Base-by-base conservation (phyloP, 2,329 filamentous ascomycete species). In the Ophiosphaerella herpotricha region DNA sequence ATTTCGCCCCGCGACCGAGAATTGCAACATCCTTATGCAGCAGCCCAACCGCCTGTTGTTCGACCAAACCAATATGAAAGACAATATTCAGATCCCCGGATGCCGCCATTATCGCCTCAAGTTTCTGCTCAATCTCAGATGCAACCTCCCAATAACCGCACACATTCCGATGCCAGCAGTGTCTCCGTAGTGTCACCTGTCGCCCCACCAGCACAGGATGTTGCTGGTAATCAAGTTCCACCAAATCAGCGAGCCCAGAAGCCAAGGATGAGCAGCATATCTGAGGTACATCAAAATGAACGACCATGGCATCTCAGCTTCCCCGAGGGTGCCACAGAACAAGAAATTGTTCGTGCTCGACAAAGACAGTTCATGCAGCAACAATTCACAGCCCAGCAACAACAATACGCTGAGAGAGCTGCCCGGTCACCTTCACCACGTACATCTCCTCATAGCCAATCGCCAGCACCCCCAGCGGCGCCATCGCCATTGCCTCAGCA, bases 321-420 rank as follows among this genome's bases (percentile, higher is more conserved):
- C 12, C 71, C 68, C 4, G 59, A 61, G 23, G 68, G 70, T 43
- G 67, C 65, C 2, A 70, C 67, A 2, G 68, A 72, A 35, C 67
- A 72, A 43, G 70, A 73, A 36, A 70, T 71, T 46, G 68, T 72
- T 36, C 65, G 68, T 35, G 67, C 68, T 46, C 68, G 65, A 8
- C 70, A 72, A 33, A 61, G 64, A 38, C 70, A 73, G 41, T 68
- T 70, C 9, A 67, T 73, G 55, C 60, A 68, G 39, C 62, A 69
- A 50, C 67, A 68, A 16, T 60, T 72, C 24, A 61, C 64, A 24
- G 61, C 63, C 21, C 68, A 70, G 38, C 60, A 71, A 37, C 67
- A 72, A 31, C 47, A 64, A 36, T 60, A 70, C 44, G 64, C 61
- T 33, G 66, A 70, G 42, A 60, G 69, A 44, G 63, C 51, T 46